phyloP scores from a whole-genome alignment of 371 early-diverging fungal species.

The Circinella umbellata region DNA sequence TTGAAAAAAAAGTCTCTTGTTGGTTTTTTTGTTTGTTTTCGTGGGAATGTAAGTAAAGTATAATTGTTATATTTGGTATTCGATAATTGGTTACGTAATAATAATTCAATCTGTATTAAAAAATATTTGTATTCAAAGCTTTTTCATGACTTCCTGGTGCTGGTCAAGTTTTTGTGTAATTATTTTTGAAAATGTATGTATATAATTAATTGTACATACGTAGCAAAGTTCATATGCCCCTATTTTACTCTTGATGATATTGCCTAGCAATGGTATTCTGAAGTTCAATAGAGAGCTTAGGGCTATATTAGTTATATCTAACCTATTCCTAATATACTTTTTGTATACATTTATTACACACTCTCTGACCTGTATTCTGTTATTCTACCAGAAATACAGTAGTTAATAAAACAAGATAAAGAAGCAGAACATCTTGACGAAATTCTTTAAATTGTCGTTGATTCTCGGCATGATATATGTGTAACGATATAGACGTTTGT shows the following conservation, averaged over 20 bases:
- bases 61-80: no score
- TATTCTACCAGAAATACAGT: not conserved
- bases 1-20: no score
- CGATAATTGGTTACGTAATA: no score
- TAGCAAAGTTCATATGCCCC: not conserved
- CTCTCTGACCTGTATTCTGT: not conserved
- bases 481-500: slow-evolving; percentile 27
- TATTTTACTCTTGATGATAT: not conserved
- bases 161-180: no score
- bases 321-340: not conserved
- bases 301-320: not conserved
- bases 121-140: no score
- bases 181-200: no score
- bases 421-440: slow-evolving; percentile 31
- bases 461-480: slow-evolving; percentile 27
- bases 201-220: no score
- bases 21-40: no score
- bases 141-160: no score
- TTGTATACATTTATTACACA: not conserved
- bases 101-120: no score
- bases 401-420: slow-evolving; percentile 34
- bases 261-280: not conserved
- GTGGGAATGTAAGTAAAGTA: no score
- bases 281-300: not conserved
- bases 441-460: slow-evolving; percentile 45